Evolutionary conservation across 495 filamentous ascomycete species (phyloP).

Genomic region (Xeromyces bisporus): DNA sequence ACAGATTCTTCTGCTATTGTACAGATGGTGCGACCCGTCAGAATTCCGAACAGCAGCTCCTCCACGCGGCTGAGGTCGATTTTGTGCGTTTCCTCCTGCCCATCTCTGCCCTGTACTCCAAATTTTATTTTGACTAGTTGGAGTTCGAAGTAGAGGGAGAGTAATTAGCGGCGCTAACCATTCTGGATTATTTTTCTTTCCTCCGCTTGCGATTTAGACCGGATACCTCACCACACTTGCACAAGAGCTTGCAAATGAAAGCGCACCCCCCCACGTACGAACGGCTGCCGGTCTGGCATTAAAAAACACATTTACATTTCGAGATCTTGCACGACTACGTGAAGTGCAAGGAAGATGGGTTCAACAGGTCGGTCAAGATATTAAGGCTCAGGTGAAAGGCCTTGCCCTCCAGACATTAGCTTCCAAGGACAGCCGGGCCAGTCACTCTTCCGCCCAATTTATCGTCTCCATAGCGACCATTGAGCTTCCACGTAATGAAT

Average conservation of each 20-base stretch:
- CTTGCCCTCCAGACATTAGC: constrained; percentile 70
- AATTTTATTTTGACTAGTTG: background rate
- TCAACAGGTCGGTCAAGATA: constrained; percentile 53
- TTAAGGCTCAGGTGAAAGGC: constrained; percentile 73
- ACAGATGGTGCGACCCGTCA: constrained; percentile 77
- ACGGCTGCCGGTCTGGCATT: constrained; percentile 86
- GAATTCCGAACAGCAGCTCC: constrained; percentile 84
- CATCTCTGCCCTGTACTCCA: constrained; percentile 4
- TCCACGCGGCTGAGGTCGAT: constrained; percentile 77
- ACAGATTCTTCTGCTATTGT: constrained; percentile 12
- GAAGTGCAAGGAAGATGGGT: constrained; percentile 87
- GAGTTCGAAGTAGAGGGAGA: background rate
- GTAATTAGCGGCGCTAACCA: too few relatives aligned
- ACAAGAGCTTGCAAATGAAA: constrained; percentile 83
- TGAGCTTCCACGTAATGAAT: constrained; percentile 82
- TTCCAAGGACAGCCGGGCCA: constrained; percentile 60
- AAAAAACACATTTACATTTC: constrained; percentile 91
- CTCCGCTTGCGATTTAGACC: constrained; percentile 34
- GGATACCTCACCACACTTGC: constrained; percentile 81
- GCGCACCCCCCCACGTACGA: constrained; percentile 64
- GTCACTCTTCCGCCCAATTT: constrained; percentile 81
- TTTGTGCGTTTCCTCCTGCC: constrained; percentile 52
- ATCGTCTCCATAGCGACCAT: constrained; percentile 89
- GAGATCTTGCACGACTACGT: constrained; percentile 70
- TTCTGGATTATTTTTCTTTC: too few relatives aligned